Conservation (phyloP, 768 basidiomycete genomes). For the Cystoderma amianthinum region DNA sequence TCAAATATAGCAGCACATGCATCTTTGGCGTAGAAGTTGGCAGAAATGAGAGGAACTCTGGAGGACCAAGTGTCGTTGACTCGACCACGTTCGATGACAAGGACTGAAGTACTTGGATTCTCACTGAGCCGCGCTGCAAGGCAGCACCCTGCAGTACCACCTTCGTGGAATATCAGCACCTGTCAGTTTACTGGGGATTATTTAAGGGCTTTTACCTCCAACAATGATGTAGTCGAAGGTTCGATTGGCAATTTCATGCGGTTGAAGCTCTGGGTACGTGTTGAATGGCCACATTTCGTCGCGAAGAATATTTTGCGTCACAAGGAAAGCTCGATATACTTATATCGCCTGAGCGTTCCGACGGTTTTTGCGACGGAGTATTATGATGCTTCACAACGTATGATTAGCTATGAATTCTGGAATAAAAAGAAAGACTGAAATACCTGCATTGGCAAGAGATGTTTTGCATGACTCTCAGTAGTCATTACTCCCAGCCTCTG, state of each 20-base stretch:
- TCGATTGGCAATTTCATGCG: conserved; percentile 3
- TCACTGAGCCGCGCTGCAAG: conserved; percentile 29
- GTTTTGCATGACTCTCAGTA: too few species aligned
- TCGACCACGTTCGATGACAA: conserved; percentile 27
- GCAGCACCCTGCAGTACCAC: conserved; percentile 32
- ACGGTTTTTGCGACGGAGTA: too few species aligned
- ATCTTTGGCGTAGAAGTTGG: conserved; percentile 12
- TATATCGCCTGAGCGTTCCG: too few species aligned
- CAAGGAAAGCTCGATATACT: too few species aligned
- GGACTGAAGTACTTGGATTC: conserved; percentile 17
- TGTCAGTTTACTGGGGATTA: background rate
- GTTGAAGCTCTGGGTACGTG: conserved; percentile 1
- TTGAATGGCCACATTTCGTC: too few species aligned
- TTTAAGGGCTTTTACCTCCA: conserved; percentile 1
- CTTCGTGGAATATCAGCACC: conserved; percentile 5
- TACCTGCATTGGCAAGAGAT: too few species aligned
- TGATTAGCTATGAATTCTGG: too few species aligned
- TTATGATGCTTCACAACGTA: too few species aligned
- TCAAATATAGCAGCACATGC: conserved; percentile 9
- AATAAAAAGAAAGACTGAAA: too few species aligned
- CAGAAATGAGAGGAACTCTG: conserved; percentile 24
- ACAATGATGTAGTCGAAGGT: conserved; percentile 10
- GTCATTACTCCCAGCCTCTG: too few species aligned
- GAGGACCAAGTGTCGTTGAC: conserved; percentile 20
- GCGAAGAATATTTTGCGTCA: too few species aligned